Base-by-base conservation (phyloP, 257 asterid species). In the Rhazya stricta region DNA sequence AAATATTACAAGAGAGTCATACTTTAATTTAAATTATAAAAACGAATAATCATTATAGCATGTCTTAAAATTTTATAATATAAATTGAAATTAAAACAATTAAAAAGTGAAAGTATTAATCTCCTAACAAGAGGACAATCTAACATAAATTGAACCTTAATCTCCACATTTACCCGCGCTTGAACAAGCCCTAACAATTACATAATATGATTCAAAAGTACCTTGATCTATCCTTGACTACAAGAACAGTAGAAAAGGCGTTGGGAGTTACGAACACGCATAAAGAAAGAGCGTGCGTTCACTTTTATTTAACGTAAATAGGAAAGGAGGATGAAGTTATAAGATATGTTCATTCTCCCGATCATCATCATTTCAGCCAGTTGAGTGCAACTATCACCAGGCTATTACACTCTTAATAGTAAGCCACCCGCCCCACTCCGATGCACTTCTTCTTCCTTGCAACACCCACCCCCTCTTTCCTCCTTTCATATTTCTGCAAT, bases 401-500 rank as follows among this genome's bases (percentile, higher is more conserved):
- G 16, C 46, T 51, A n/a, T n/a, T 48, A 18, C 51, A 15, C 51
- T 23, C 32, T 12, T 65, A 18, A 12, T 23, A 15, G 16, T 32
- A 30, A 1, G 10, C 43, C 61, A 9, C 61, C 73, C 23, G 0
- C 25, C 29, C 27, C 29, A 30, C 11, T 2, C 67, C 15, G 70
- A 72, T 61, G 9, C 3, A n/a, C 60, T 18, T 61, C 45, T 42
- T 69, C 48, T 43, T n/a, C 70, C 42, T 16, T 10, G 50, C 18
- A 68, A 6, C 80, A 25, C 73, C 74, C 80, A 42, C 80, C 67
- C 71, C 77, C 48, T 80, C 53, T 13, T 45, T 9, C 77, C 30
- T 29, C 62, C n/a, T 85, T 86, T 81, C 95, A 82, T 87, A 95
- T 90, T 85, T 83, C 80, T 73, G 82, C 89, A 83, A 83, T 90